Base-by-base conservation (phyloP, 345 rosid species). In the Orychophragmus violaceus region DNA sequence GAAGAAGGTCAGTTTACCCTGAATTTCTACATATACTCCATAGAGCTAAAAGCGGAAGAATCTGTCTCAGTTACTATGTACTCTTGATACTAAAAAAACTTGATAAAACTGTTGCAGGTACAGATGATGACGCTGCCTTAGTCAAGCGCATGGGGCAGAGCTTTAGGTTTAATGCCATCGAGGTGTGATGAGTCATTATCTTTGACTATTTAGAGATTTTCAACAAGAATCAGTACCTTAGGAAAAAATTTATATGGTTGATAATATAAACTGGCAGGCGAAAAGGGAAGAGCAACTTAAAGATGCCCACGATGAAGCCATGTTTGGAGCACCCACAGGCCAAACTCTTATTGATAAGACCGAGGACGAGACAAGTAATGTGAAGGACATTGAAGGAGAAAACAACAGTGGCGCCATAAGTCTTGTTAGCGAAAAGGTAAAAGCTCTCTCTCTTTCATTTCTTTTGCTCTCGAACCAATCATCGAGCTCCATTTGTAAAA, bases 71-170 rank as follows among this genome's bases (percentile, higher is more conserved):
- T 2, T 46, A 13, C 18, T 35, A 22, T 14, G 18, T 11, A 53
- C 57, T 22, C n/a, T 29, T 44, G 63, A 62, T 64, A 13, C 58
- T 27, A 36, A n/a, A n/a, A 25, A n/a, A 21, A 14, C 51, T 33
- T 33, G 8, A 14, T 52, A 74, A 50, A 57, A 29, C 33, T 27
- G 46, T n/a, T 70, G 63, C 83, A 94, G 99, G 71, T 72, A 89
- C 83, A 6, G 97, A 88, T 74, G 97, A 93, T 28, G 98, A 93
- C 52, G 87, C 75, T 18, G 81, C 81, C 49, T 18, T 90, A 60
- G 92, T 90, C 68, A 90, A 90, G 78, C 95, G 80, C 71, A 87
- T 88, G 63, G 95, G 95, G 64, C 92, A 85, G 70, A 90, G 90
- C 80, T 90, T 88, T 78, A 82, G 97, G 64, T 84, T 83, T 78